Evolutionary conservation across 2,329 filamentous ascomycete species (phyloP).

Genomic region (Furcasterigmium sp.): DNA sequence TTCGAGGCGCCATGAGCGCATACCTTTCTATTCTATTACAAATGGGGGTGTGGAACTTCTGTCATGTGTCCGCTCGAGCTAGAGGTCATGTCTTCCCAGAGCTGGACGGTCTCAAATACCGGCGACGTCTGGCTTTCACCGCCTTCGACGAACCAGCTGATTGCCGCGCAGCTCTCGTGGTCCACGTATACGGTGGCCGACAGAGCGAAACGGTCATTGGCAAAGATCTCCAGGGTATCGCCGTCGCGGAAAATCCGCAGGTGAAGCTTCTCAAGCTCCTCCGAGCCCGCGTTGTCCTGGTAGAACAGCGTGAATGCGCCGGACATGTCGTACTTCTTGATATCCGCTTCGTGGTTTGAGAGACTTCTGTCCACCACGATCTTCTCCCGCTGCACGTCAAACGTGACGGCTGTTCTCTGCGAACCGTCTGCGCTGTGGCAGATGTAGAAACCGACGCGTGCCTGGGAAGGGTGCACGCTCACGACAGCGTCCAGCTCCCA

Average conservation of each 20-base stretch:
- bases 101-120: slow-evolving; percentile 10
- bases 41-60: neutral
- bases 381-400: slow-evolving; percentile 28
- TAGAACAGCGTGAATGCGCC: slow-evolving; percentile 43
- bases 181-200: slow-evolving; percentile 29
- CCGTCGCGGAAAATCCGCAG: slow-evolving; percentile 35
- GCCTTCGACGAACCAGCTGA: slow-evolving; percentile 19
- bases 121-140: neutral
- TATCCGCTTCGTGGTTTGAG: slow-evolving; percentile 21
- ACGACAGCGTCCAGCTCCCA: slow-evolving; percentile 20
- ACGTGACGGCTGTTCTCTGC: slow-evolving; percentile 30
- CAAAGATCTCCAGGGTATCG: slow-evolving; percentile 38
- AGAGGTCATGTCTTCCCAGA: slow-evolving; percentile 1
- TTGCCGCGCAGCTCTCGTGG: slow-evolving; percentile 7
- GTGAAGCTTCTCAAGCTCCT: slow-evolving; percentile 26
- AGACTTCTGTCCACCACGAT: slow-evolving; percentile 31
- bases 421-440: slow-evolving; percentile 19
- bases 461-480: slow-evolving; percentile 6
- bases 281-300: slow-evolving; percentile 8
- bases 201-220: slow-evolving; percentile 35
- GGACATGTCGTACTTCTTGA: slow-evolving; percentile 26
- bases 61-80: neutral
- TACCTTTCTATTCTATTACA: no score
- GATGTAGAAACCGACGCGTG: slow-evolving; percentile 16
- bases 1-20: no score